phyloP scores from a whole-genome alignment of 2,329 filamentous ascomycete species.

The Metarhizium rileyi region DNA sequence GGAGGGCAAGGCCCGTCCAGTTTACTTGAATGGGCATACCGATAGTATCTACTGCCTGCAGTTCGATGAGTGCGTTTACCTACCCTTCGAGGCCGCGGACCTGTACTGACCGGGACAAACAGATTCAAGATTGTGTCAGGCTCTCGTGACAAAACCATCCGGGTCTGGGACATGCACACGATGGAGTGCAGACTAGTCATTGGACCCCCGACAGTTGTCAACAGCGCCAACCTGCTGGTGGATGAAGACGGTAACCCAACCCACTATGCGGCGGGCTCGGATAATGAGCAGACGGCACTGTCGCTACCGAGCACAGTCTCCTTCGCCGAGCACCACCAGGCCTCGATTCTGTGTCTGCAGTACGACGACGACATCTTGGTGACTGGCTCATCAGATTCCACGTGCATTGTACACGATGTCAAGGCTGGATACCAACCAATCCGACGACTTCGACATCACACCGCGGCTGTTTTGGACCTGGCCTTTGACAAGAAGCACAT shows the following conservation, averaged over 20 bases:
- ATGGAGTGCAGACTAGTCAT: conserved; percentile 80
- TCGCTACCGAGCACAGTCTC: conserved; percentile 46
- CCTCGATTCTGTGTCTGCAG: conserved; percentile 88
- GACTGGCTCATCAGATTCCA: conserved; percentile 86
- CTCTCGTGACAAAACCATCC: conserved; percentile 88
- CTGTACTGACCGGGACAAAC: conserved; percentile 8
- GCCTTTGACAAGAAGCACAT: conserved; percentile 89
- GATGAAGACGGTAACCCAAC: conserved; percentile 40
- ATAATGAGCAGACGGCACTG: conserved; percentile 34
- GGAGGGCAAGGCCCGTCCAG: conserved; percentile 63
- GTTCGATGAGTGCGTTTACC: conserved; percentile 72
- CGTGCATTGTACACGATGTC: conserved; percentile 86
- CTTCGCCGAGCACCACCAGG: conserved; percentile 65
- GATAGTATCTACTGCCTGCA: conserved; percentile 98
- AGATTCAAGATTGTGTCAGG: conserved; percentile 94
- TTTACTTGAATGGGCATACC: conserved; percentile 86
- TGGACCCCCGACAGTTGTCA: conserved; percentile 60
- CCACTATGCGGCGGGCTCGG: conserved; percentile 46
- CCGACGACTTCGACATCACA: conserved; percentile 66
- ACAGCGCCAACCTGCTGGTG: conserved; percentile 39
- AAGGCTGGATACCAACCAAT: conserved; percentile 70
- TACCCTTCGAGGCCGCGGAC: not conserved
- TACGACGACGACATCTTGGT: conserved; percentile 91
- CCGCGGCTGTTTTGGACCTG: conserved; percentile 83
- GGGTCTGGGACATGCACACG: conserved; percentile 90